Conservation (phyloP, 768 basidiomycete species). For the Lenzites betulinus region DNA sequence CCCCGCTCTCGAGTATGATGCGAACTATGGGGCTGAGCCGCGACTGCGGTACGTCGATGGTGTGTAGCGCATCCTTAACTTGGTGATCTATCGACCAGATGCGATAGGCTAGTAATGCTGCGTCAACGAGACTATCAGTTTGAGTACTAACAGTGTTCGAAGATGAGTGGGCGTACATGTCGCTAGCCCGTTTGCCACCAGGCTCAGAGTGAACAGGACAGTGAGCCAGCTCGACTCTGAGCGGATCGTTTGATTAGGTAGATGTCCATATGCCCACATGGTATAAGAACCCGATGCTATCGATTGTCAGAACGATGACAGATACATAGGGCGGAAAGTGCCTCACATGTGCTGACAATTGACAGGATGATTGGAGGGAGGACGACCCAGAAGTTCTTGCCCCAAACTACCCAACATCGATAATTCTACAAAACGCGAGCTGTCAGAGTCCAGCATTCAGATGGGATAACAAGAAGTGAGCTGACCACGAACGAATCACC, state of each 20-base stretch:
- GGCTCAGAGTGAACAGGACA: slow-evolving; percentile 4
- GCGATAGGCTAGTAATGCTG: slow-evolving; percentile 16
- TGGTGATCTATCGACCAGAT: slow-evolving; percentile 17
- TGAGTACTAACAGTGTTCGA: neutral
- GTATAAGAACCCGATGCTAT: slow-evolving; percentile 2
- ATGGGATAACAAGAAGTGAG: neutral
- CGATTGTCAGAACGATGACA: neutral
- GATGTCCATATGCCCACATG: slow-evolving; percentile 8
- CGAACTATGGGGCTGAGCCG: slow-evolving; percentile 10
- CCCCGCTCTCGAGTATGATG: slow-evolving; percentile 21
- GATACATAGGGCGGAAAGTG: no score
- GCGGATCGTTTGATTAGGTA: neutral
- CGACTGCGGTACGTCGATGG: neutral
- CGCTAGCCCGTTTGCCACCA: slow-evolving; percentile 5
- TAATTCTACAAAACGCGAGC: neutral
- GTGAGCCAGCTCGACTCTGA: slow-evolving; percentile 10
- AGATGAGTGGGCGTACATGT: slow-evolving; percentile 1
- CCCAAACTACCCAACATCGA: slow-evolving; percentile 18
- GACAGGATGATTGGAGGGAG: neutral
- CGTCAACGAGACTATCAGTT: neutral
- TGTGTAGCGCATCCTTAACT: neutral
- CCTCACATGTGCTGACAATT: slow-evolving; percentile 7
- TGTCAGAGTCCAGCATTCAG: neutral
- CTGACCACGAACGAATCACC: slow-evolving; percentile 16
- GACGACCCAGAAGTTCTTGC: slow-evolving; percentile 12